Evolutionary conservation across 2,329 filamentous ascomycete genomes (phyloP), one percentile per base, ranked within the genome.

Genomic region (Myotisia sp.): DNA sequence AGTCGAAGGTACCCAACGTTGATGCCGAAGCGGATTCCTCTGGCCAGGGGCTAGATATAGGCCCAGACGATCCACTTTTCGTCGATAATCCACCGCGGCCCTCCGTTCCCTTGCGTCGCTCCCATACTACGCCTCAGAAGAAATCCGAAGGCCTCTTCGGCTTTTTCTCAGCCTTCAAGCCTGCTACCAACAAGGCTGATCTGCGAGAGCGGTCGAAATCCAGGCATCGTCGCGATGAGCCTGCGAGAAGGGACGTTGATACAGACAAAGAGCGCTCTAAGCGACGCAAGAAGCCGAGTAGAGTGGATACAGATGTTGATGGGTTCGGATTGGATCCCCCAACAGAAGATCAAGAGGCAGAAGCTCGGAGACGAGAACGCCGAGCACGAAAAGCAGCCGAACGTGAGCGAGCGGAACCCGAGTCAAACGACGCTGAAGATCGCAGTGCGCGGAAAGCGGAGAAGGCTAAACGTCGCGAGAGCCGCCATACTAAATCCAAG

Each of bases 301-400:
- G 49, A 28, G 55, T 63, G 3, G 72, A 69, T 24, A 61, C 56
- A 5, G 67, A 64, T 37, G 59, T 53, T 26, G 70, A 72, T 24
- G 65, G 53, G 3, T 53, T 59, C 32, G 52, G 49, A 3, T 58
- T 57, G 2, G 57, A 52, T 6, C 53, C 58, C 5, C 59, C 63
- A 37, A 60, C 54, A 20, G 63, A 64, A 24, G 54, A 45, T 16
- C 62, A 62, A 34, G 60, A 67, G 3, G 71, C 75, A 10, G 77
- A 80, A 50, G 71, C 69, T 14, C 68, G 73, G 30, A 68, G 67
- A 28, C 72, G 71, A 19, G 73, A 74, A 37, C 71, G 76, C n/a
- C 69, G 68, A 37, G 67, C 71, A 1, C 68, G 64, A 33, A 68
- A 67, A 33, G 44, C 51, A 10, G 51, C 54, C 18, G 53, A 52